Base-by-base conservation (phyloP, 176 grass and related monocot species). In the Microstegium vimineum region DNA sequence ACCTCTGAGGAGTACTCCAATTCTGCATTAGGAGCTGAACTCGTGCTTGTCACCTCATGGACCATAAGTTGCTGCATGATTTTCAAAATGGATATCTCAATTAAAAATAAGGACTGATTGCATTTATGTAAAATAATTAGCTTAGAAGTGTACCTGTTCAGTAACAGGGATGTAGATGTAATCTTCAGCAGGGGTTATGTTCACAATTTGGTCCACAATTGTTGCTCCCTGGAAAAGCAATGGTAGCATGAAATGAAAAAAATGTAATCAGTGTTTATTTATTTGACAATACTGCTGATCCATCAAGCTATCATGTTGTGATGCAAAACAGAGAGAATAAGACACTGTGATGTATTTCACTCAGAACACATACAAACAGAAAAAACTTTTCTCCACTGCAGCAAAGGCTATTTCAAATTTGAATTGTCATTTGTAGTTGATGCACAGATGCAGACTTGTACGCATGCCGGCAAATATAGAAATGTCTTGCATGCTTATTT, bases 131-230 rank as follows among this genome's bases (percentile, higher is more conserved):
- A 62, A n/a, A 86, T 67, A 81, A 41, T 64, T 60, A 71, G 6
- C 33, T 85, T 26, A 54, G 77, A 46, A 73, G 27, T 33, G 32
- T 73, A 98, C 95, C 84, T 95, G 88, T 18, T 89, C 89, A 79
- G 59, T 73, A 61, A 81, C 31, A 77, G 95, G 92, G 62, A 95
- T 89, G 79, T 93, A 98, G 78, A 95, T 89, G 82, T 95, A 98
- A 90, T 93, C 90, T 71, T 98, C 90, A 78, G 90, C 95, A 37
- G 90, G 85, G 26, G 86, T 90, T 89, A 98, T 95, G 77, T 89
- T 90, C 12, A 93, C 92, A 64, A 98, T 83, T 88, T 73, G 90
- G 45, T 98, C 95, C 61, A 93, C 92, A 82, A 95, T 95, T 65
- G 95, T 98, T 63, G 95, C 95, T 78, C 92, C 95, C 95, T 98